Conservation (phyloP, 1,139 yeast genomes). For the Scheffersomyces insectosa region DNA sequence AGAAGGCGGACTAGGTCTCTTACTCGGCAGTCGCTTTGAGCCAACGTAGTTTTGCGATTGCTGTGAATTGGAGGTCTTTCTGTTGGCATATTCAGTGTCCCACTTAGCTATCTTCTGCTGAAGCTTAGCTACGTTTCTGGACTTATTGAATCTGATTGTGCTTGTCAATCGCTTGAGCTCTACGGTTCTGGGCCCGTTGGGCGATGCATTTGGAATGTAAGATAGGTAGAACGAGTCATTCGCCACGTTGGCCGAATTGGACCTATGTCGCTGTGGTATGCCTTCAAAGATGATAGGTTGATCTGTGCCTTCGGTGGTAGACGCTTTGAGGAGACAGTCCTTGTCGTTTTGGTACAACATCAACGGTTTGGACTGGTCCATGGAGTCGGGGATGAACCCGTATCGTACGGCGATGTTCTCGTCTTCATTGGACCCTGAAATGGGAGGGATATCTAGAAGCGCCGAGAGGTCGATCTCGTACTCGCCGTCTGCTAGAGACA, state of each 20-base stretch:
- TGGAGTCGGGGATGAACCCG: constrained; percentile 45
- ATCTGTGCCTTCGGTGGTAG: constrained; percentile 18
- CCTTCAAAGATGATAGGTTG: constrained; percentile 43
- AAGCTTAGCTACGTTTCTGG: constrained; percentile 31
- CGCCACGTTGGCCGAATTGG: constrained; percentile 12
- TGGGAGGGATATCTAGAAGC: constrained; percentile 17
- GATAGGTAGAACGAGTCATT: constrained; percentile 36
- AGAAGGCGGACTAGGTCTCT: neutral
- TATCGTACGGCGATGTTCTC: constrained; percentile 40
- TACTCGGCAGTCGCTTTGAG: neutral
- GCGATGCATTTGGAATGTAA: constrained; percentile 15
- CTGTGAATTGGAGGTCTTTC: neutral
- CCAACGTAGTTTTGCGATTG: neutral
- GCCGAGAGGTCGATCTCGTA: constrained; percentile 42
- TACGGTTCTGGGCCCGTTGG: constrained; percentile 21
- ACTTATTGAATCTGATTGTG: constrained; percentile 39
- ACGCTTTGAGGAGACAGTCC: constrained; percentile 35
- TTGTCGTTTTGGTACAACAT: constrained; percentile 37
- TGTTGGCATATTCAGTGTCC: constrained; percentile 10
- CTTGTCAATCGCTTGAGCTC: constrained; percentile 27
- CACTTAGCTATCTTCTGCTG: constrained; percentile 12
- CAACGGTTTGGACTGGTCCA: constrained; percentile 39
- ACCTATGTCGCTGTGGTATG: constrained; percentile 30
- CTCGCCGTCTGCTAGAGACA: constrained; percentile 46
- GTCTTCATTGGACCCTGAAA: constrained; percentile 13